Base-by-base conservation (phyloP, 768 basidiomycete species). In the Mycena floridula region DNA sequence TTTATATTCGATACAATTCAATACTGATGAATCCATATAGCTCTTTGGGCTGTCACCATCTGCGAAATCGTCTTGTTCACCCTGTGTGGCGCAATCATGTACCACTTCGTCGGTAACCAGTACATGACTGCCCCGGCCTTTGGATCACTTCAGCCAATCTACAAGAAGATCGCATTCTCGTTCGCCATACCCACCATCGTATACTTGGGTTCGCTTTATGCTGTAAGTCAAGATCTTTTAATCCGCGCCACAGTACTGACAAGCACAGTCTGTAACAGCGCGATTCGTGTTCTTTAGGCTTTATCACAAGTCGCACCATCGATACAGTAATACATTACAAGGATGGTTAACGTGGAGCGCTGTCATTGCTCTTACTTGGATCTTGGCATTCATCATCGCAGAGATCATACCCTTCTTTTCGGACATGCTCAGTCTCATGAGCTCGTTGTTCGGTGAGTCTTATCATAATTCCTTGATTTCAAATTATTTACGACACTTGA, bases 221-320 rank as follows among this genome's bases (percentile, higher is more conserved):
- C 68, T 15, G 65, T 70, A 45, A 43, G 61, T 50, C 13, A 27
- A 15, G 16, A 6, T n/a, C 36, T 26, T 16, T n/a, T n/a, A 22
- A 21, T 1, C 26, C 25, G 30, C n/a, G 2, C 24, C 18, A 36
- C 39, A 11, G 15, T n/a, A 15, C 12, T 44, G 27, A 11, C 20
- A 13, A 5, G n/a, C 38, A 36, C 42, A 67, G 69, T 67, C 67
- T 11, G 68, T 72, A 2, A 64, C 62, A 12, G 59, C 68, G 2
- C 70, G 68, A 22, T 73, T 72, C 53, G 55, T 72, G 24, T 73
- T 73, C 62, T 69, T 73, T 62, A 61, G 69, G 26, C 44, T 72
- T 37, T 72, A 67, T 60, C 54, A 52, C 20, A 55, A 59, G 44
- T 70, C 69, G n/a, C 52, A 51, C 24, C 69, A 71, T 50, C 57